phyloP scores from a whole-genome alignment of 306 rosid species.

The Cucumis hystrix region DNA sequence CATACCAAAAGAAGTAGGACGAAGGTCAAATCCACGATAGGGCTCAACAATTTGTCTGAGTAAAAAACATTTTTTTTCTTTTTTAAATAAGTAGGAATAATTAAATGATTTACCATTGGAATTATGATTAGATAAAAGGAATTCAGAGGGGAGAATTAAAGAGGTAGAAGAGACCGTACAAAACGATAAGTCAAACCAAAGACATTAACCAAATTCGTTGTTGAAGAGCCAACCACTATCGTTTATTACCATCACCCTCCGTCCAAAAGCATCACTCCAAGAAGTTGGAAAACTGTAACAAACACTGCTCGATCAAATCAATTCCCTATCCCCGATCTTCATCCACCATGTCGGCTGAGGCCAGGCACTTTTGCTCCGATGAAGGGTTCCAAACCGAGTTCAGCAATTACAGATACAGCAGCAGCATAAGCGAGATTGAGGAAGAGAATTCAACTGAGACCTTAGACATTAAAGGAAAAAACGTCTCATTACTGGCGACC shows the following conservation, averaged over 20 bases:
- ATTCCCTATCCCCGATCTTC: background rate
- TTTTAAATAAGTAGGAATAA: no score
- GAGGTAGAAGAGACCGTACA: background rate
- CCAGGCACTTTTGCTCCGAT: background rate
- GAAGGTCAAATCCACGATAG: no score
- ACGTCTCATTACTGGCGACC: background rate
- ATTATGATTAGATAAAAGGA: no score
- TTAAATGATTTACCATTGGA: no score
- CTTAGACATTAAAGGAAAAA: conserved; percentile 8
- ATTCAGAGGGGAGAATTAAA: no score
- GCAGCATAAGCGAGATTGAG: conserved; percentile 49
- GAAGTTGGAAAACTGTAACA: background rate
- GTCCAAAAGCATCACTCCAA: background rate
- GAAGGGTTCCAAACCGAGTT: conserved; percentile 9
- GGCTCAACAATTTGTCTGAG: no score
- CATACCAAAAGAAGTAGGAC: no score
- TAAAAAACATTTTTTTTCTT: no score
- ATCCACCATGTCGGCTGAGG: conserved; percentile 5
- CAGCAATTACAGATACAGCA: background rate
- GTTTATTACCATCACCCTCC: no score
- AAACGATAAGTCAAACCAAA: background rate
- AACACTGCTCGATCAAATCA: background rate
- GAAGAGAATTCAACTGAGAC: conserved; percentile 22
- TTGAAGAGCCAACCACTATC: no score
- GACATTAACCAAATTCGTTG: no score